These are phyloP conservation scores for Aleurites moluccanus DNA, from an alignment of 441 rosid genomes.

Conservation along the genomic window DNA sequence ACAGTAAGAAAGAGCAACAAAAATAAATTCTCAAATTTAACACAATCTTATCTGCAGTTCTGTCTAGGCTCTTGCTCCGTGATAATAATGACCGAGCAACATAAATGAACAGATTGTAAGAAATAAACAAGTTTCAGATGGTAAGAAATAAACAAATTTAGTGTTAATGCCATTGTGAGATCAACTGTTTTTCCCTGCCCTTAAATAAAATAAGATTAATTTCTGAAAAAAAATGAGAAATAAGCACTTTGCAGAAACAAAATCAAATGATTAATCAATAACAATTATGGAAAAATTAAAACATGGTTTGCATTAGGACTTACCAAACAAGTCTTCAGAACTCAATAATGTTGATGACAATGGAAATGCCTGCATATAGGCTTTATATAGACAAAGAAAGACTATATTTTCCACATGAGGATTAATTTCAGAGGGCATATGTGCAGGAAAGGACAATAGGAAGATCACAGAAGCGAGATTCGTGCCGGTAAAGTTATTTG, in stretches of 20 bases:
- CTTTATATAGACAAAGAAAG: slow-evolving; percentile 5
- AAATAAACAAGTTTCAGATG: background rate
- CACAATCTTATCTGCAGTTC: background rate
- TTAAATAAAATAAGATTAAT: background rate
- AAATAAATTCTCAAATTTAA: background rate
- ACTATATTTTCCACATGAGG: background rate
- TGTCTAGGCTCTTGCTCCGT: background rate
- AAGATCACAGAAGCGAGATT: background rate
- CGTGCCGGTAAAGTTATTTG: background rate
- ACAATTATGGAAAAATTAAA: background rate
- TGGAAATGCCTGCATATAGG: slow-evolving; percentile 3
- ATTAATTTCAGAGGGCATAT: background rate
- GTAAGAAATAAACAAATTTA: background rate
- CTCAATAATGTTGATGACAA: background rate
- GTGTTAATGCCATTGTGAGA: background rate
- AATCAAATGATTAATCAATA: background rate
- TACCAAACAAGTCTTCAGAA: too few species aligned
- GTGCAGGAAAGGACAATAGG: background rate
- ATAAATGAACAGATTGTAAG: background rate
- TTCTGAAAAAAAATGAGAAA: background rate
- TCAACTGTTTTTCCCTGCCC: background rate
- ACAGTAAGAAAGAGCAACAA: background rate
- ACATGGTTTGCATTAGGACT: background rate
- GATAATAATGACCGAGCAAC: background rate
- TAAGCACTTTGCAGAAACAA: background rate